Conservation (phyloP, 352 stramenopile genomes). For the Globisporangium parvum region DNA sequence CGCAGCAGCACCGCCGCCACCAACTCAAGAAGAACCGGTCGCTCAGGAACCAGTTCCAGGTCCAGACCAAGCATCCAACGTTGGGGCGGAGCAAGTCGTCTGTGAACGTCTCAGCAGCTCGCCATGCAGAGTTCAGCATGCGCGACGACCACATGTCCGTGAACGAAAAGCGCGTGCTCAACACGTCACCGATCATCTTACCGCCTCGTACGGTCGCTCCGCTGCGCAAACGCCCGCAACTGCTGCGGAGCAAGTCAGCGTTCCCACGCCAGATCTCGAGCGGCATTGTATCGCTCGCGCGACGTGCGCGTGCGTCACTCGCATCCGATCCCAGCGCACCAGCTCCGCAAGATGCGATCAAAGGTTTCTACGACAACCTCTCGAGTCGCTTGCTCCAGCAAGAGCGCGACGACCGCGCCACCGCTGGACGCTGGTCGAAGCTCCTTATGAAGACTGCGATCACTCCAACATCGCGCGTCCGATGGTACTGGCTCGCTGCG, state of each 20-base stretch:
- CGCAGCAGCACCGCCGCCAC: constrained; percentile 1
- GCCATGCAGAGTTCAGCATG: constrained; percentile 20
- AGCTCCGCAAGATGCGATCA: constrained; percentile 32
- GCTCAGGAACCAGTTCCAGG: not conserved
- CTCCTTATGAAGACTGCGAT: constrained; percentile 16
- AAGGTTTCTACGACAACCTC: constrained; percentile 50
- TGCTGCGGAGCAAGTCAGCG: constrained; percentile 23
- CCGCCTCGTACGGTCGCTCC: not conserved
- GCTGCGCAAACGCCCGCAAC: constrained; percentile 2
- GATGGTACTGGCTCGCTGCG: constrained; percentile 36
- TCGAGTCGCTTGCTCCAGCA: constrained; percentile 5
- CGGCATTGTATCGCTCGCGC: constrained; percentile 8
- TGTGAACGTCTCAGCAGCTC: constrained; percentile 22
- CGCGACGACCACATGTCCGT: constrained; percentile 8
- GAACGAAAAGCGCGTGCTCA: constrained; percentile 14
- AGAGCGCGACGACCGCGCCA: constrained; percentile 18
- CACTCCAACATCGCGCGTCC: constrained; percentile 26
- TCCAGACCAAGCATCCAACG: not conserved
- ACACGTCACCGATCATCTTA: constrained; percentile 8
- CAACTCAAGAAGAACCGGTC: constrained; percentile 8
- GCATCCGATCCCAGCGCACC: constrained; percentile 10
- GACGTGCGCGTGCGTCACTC: not conserved
- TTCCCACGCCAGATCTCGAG: constrained; percentile 11
- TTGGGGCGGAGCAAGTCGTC: constrained; percentile 47
- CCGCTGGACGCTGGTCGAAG: no score